These are phyloP conservation scores for Mesembryanthemum crystallinum DNA, from an alignment of 148 eudicot genomes.

Conservation along the genomic window DNA sequence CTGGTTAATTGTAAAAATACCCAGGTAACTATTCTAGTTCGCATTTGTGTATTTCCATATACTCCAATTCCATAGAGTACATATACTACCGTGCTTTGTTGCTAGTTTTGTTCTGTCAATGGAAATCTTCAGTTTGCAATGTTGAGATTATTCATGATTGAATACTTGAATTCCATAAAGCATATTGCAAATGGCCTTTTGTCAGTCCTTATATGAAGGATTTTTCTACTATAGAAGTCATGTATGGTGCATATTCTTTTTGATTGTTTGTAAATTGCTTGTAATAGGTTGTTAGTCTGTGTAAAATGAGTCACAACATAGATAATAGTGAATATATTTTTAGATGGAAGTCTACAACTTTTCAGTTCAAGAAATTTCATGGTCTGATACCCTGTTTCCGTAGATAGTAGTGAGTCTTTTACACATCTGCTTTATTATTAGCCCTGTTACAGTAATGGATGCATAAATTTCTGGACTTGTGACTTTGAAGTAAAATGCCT, in stretches of 20 bases:
- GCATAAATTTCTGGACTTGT: neutral
- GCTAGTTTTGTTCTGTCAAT: neutral
- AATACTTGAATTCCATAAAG: neutral
- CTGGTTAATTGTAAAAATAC: conserved; percentile 93
- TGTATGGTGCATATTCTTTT: no score
- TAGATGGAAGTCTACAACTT: neutral
- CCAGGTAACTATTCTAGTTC: conserved; percentile 41
- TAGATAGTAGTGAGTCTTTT: neutral
- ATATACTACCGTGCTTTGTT: neutral
- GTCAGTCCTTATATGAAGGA: neutral
- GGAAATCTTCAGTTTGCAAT: neutral
- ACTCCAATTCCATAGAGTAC: neutral
- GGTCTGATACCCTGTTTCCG: neutral
- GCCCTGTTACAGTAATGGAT: neutral
- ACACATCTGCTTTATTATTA: neutral
- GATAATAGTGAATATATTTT: no score
- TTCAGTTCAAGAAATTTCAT: neutral
- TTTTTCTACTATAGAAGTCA: no score
- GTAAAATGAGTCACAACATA: no score
- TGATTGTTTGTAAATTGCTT: no score
- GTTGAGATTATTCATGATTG: neutral
- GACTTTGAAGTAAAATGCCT: neutral
- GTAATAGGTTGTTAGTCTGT: no score
- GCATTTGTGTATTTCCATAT: neutral
- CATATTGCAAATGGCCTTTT: neutral